Base-by-base conservation (phyloP, 2,329 filamentous ascomycete species). In the Drechslera avenae region DNA sequence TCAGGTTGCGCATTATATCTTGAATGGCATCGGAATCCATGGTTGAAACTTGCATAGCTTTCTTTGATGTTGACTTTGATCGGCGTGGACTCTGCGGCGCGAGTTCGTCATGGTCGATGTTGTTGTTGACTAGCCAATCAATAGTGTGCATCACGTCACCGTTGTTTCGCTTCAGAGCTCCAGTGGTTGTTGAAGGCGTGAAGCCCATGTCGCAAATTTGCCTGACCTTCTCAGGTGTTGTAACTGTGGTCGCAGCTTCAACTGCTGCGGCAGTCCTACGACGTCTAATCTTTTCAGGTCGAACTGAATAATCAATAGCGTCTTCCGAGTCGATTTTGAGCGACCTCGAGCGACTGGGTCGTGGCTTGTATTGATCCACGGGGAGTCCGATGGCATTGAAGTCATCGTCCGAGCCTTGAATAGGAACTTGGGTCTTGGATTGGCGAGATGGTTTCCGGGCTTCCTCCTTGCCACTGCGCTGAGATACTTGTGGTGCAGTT, bases 121-220 rank as follows among this genome's bases (percentile, higher is more conserved):
- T 51, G 42, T 67, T 69, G 28, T 49, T 57, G 39, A 72, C 52
- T 18, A 73, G 56, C 69, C 69, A 72, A 41, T 72, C 59, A 23
- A 73, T 53, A 13, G 66, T 63, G 36, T 57, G 59, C 16, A 56
- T 60, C 46, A 73, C 59, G 53, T 73, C 62, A 47, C 65, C 64
- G 48, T 62, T 58, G 28, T 69, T 66, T 28, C 60, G 51, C 33
- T 56, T 52, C 2, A 72, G 43, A 10, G 66, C 69, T 33, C 33
- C 56, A 33, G 60, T 50, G 16, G 65, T 71, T 1, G 63, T 69
- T 8, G 52, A 55, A 28, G 69, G 69, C 13, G 68, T 69, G 41
- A 73, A 73, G 2, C 69, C 69, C 68, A 73, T 73, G 3, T 69
- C 69, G 28, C 67, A 71, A 6, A 72, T 71, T 35, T 67, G 64